Base-by-base conservation (phyloP, 2,329 filamentous ascomycete species). In the Xylaria sp. region DNA sequence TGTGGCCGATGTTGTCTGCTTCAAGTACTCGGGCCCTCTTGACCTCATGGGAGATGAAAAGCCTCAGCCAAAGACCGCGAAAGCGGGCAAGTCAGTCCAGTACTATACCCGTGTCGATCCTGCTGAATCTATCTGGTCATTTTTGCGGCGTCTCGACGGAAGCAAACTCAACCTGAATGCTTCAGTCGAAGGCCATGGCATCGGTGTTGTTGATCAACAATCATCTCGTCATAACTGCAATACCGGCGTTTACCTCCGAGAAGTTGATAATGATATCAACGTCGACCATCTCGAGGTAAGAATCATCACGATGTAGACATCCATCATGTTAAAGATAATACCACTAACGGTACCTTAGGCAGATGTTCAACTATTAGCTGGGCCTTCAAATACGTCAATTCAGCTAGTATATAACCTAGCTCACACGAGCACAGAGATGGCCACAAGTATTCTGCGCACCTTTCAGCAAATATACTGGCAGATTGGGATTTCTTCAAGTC, bases 381-480 rank as follows among this genome's bases (percentile, higher is more conserved):
- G 55, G 21, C 63, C 48, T 34, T 67, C 68, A 14, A 14, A 32
- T 30, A 64, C 61, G 12, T 63, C 62, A 1, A 39, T 68, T 14
- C 59, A 60, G 42, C 63, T 71, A 30, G 56, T 65, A 17, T 70
- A 71, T 47, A 61, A 63, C 21, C 62, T 30, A 6, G 64, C 65
- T 50, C 70, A 71, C 24, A 70, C 70, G 12, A 70, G 70, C 53
- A 56, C 34, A 24, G 61, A 68, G 14, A 71, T 70, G 68, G 70
- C 70, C 47, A 62, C 59, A 36, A 70, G 68, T 45, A 68, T 71
- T 53, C 24, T 68, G 8, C 62, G 65, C 19, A 71, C 70, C 27
- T 71, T 71, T 56, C 59, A 68, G 53, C 70, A 68, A 14, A 67
- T 71, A 64, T 70, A 70, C 42, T 64, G 56, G 21, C 68, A 71